Conservation (phyloP, 495 filamentous ascomycete genomes). For the Tetracladium setigerum region DNA sequence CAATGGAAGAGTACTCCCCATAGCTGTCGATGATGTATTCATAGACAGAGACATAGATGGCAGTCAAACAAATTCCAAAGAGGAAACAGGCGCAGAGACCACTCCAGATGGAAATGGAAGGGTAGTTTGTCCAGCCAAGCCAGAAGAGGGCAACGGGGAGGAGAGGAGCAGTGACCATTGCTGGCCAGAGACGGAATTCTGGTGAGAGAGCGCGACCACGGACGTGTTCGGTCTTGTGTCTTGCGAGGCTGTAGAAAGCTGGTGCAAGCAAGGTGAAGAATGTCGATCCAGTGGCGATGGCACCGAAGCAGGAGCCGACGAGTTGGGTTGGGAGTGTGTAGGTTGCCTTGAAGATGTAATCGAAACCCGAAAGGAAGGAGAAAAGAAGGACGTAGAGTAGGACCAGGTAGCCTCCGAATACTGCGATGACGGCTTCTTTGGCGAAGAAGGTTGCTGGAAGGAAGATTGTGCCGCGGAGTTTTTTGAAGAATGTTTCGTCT, state of each 20-base stretch:
- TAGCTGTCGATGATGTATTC: slow-evolving; percentile 53
- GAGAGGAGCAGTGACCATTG: slow-evolving; percentile 46
- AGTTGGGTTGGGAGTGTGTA: slow-evolving; percentile 45
- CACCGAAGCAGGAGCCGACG: slow-evolving; percentile 51
- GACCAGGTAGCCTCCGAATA: slow-evolving; percentile 53
- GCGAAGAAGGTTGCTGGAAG: slow-evolving; percentile 60
- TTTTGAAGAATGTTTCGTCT: slow-evolving; percentile 50
- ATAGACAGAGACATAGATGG: no score
- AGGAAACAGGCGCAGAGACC: slow-evolving; percentile 38
- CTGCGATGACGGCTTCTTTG: slow-evolving; percentile 66
- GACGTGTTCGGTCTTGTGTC: slow-evolving; percentile 27
- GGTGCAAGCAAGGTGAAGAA: slow-evolving; percentile 39
- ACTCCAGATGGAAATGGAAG: slow-evolving; percentile 46
- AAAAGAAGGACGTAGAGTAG: slow-evolving; percentile 61
- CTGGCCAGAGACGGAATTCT: slow-evolving; percentile 51
- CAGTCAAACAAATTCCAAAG: slow-evolving; percentile 46
- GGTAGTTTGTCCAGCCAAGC: slow-evolving; percentile 51
- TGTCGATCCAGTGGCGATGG: slow-evolving; percentile 48
- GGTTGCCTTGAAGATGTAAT: slow-evolving; percentile 52
- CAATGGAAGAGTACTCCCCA: slow-evolving; percentile 35
- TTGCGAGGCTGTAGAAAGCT: slow-evolving; percentile 45
- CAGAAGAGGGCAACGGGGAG: slow-evolving; percentile 56
- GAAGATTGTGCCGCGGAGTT: slow-evolving; percentile 54
- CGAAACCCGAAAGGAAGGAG: slow-evolving; percentile 59
- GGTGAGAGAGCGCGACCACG: slow-evolving; percentile 28